Base-by-base conservation (phyloP, 2,329 filamentous ascomycete species). In the Ilyonectria sp. region DNA sequence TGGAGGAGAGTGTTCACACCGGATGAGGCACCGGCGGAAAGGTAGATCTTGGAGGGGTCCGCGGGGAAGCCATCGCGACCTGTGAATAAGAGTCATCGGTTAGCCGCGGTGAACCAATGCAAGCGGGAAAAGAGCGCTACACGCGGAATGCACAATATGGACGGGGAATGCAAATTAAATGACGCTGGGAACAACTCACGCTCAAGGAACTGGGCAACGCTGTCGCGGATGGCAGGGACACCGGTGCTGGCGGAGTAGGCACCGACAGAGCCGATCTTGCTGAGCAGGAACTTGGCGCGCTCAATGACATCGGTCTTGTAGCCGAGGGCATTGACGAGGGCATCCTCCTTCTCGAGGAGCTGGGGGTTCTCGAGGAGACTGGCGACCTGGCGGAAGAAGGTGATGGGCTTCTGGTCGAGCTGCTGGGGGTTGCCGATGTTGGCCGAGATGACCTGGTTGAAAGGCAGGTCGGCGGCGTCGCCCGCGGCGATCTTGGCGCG, bases 351-450 rank as follows among this genome's bases (percentile, higher is more conserved):
- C 78, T 97, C 88, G 67, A 99, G 87, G 37, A 99, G 86, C 64
- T 86, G 81, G 1, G 96, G 96, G 85, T 98, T 95, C 86, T 99
- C 96, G 66, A 98, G 83, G 69, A 99, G 82, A 83, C 94, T 97
- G 77, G 96, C 89, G 31, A 99, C 96, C 85, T 99, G 95, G 75
- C 96, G 92, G 90, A 99, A 98, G 87, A 98, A 99, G 74, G 96
- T 99, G 77, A 99, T 95, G 77, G 96, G 96, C 87, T 98, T 97
- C 88, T 99, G 96, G 84, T 98, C 96, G 70, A 99, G 90, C 84
- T 99, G 96, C 84, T 99, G 96, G 4, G 96, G 96, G 86, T 99
- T 99, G 79, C 96, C 96, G 78, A 99, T 99, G 85, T 99, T 99
- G 83, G 96, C 96, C 70, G 93, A 95, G 84, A 99, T 95, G 82